Percentiles rank a stretch among this genome's conserved stretches.
Evolutionary conservation across 371 early-diverging fungal species (phyloP).

Genomic region (Lichtheimia ramosa): DNA sequence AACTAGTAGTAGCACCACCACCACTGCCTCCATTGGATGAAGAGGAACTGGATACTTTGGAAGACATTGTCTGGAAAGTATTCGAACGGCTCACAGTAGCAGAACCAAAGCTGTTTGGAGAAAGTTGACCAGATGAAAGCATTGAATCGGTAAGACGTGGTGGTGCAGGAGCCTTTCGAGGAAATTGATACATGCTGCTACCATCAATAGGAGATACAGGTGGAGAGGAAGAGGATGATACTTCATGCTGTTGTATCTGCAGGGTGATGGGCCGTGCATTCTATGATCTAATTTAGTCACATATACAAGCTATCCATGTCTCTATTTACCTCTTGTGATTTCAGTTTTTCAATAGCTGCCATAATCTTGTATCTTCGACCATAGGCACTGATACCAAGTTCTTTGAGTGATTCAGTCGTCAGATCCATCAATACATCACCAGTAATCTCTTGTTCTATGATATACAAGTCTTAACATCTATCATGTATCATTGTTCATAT

Average conservation of each 20-base stretch:
- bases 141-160: constrained; percentile 18
- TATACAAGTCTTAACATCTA: not conserved
- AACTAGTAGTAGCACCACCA: too few species aligned
- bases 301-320: too few species aligned
- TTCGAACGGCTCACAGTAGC: constrained; percentile 40
- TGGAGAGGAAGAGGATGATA: constrained; percentile 1
- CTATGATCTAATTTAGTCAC: not conserved
- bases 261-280: not conserved
- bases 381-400: constrained; percentile 64
- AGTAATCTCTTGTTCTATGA: constrained; percentile 65
- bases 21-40: constrained; percentile 5
- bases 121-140: constrained; percentile 17
- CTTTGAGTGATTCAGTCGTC: constrained; percentile 65
- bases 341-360: constrained; percentile 53
- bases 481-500: too few species aligned
- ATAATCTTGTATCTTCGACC: constrained; percentile 71
- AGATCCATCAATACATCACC: constrained; percentile 68
- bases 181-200: constrained; percentile 37
- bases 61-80: constrained; percentile 46
- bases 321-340: constrained; percentile 1
- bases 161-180: constrained; percentile 47
- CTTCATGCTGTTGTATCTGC: constrained; percentile 1
- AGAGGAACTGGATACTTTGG: constrained; percentile 23
- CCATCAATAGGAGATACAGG: constrained; percentile 18
- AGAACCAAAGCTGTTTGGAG: constrained; percentile 30